Base-by-base conservation (phyloP, 345 rosid species). In the Raphanus sativus region DNA sequence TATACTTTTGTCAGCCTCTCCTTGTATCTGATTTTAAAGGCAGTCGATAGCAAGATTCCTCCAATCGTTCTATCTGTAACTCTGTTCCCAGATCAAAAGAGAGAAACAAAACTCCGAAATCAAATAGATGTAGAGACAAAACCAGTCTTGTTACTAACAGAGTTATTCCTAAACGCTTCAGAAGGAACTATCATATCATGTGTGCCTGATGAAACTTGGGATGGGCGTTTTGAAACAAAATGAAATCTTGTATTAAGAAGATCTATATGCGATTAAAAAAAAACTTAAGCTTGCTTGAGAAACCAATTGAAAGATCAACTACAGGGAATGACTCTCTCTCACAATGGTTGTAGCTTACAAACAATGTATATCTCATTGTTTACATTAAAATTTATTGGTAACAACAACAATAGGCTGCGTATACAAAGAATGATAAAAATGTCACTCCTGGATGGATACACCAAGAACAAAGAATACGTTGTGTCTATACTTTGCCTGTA, bases 1-100 rank as follows among this genome's bases (percentile, higher is more conserved):
- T 84, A 94, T 73, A 94, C 93, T 88, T 88, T 94, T 63, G 88
- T 79, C 36, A 90, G 83, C 32, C 87, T 87, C 76, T 88, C 91
- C 84, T 95, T 89, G 69, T 92, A 90, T 73, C 90, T 80, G 77
- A 84, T 85, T 80, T 84, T 85, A 73, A 92, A 95, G 28, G 98
- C 87, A 5, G 88, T 89, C 63, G 89, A 74, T 50, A 89, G 88
- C 84, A 89, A 86, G 75, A 86, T 70, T 28, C 91, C 95, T n/a
- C n/a, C n/a, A 2, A 94, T 75, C 8, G 88, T 89, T 76, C 87
- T 85, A 83, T 90, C 99, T 30, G 87, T 81, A 65, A 84, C 87
- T 65, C 89, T 88, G 58, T 82, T 61, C 29, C n/a, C 68, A 66
- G 30, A 56, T 71, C 15, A 70, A 62, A 58, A n/a, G 50, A 59